These are phyloP conservation scores for Silene vulgaris DNA, from an alignment of 179 eudicot species.

Conservation along the genomic window DNA sequence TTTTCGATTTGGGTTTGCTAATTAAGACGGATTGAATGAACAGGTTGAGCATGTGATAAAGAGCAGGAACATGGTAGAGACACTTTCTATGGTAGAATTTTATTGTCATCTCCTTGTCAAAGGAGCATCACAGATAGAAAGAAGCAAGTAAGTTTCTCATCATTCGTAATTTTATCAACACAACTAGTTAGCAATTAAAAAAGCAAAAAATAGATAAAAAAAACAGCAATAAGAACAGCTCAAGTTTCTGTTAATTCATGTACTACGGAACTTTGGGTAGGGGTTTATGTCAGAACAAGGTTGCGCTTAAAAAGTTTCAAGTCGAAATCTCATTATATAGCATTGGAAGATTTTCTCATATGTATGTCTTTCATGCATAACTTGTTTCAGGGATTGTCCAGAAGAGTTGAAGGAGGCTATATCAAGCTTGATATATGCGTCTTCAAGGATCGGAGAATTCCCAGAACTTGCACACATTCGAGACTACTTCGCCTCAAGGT, in stretches of 20 bases:
- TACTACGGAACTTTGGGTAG: too few relatives aligned
- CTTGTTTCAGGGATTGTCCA: conserved; percentile 48
- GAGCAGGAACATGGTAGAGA: conserved; percentile 63
- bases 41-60: conserved; percentile 72
- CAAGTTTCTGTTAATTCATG: too few relatives aligned
- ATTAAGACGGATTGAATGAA: not conserved
- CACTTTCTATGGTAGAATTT: conserved; percentile 39
- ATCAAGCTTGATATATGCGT: conserved; percentile 56
- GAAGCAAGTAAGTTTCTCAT: conserved; percentile 35
- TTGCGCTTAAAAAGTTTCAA: not conserved
- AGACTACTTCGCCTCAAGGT: conserved; percentile 35
- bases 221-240: too few relatives aligned
- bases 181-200: too few relatives aligned
- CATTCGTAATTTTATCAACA: not conserved
- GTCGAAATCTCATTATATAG: not conserved
- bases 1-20: not conserved
- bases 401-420: conserved; percentile 55
- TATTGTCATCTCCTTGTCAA: conserved; percentile 42
- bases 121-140: conserved; percentile 35
- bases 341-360: not conserved
- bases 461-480: conserved; percentile 65
- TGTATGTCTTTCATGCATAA: not conserved
- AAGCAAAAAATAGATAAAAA: too few relatives aligned
- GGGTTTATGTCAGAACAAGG: too few relatives aligned
- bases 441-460: conserved; percentile 64